These are phyloP conservation scores for Verticillium nubilum DNA, from an alignment of 2,329 filamentous ascomycete genomes.

Conservation along the genomic window DNA sequence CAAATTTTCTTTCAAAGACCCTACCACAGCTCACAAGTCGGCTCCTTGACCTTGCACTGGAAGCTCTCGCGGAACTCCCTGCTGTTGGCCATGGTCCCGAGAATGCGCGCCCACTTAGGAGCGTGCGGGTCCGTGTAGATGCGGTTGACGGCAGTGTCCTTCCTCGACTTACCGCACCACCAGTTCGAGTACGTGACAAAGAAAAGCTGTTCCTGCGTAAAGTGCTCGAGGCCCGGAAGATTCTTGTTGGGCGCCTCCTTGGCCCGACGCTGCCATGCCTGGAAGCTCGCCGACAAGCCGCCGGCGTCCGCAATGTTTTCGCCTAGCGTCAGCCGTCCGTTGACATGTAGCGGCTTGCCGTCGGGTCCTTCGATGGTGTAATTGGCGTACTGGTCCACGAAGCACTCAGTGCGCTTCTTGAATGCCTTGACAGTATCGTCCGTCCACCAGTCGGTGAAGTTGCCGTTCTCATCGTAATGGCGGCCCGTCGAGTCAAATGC, in stretches of 20 bases:
- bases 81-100: conserved; percentile 62
- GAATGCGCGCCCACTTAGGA: conserved; percentile 55
- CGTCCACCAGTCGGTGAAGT: conserved; percentile 64
- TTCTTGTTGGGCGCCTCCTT: conserved; percentile 41
- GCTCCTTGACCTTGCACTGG: conserved; percentile 52
- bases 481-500: conserved; percentile 64
- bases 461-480: conserved; percentile 59
- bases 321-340: conserved; percentile 57
- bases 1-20: background rate
- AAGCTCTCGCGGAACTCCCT: conserved; percentile 64
- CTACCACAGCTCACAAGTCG: conserved; percentile 12
- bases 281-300: conserved; percentile 56
- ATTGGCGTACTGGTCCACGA: conserved; percentile 61
- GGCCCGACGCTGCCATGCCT: conserved; percentile 59
- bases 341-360: conserved; percentile 52
- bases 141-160: conserved; percentile 48
- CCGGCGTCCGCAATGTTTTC: conserved; percentile 71
- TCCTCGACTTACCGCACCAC: conserved; percentile 62
- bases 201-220: conserved; percentile 65
- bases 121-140: conserved; percentile 63
- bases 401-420: conserved; percentile 55
- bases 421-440: conserved; percentile 53
- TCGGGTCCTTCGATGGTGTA: conserved; percentile 53
- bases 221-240: conserved; percentile 56
- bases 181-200: conserved; percentile 60